phyloP scores from a whole-genome alignment of 2,329 filamentous ascomycete species.

The Cryphonectria parasitica region DNA sequence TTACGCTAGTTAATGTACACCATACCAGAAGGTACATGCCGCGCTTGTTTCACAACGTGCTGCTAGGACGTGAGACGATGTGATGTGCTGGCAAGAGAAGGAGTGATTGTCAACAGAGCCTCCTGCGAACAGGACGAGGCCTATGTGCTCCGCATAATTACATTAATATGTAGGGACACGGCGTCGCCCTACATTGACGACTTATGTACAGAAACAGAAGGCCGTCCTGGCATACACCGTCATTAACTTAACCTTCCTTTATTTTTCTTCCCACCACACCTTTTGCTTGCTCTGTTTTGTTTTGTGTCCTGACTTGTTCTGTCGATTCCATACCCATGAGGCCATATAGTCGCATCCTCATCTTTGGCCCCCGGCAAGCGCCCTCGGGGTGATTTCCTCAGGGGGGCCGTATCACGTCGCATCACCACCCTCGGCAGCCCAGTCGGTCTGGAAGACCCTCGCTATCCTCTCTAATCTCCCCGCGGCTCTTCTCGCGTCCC shows the following conservation, averaged over 20 bases:
- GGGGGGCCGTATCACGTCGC: neutral
- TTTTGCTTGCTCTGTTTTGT: neutral
- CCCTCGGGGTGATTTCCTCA: neutral
- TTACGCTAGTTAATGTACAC: conserved; percentile 11
- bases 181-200: neutral
- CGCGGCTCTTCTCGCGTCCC: conserved; percentile 57
- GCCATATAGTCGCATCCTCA: neutral
- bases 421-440: conserved; percentile 42
- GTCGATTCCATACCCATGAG: neutral
- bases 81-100: neutral
- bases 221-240: neutral
- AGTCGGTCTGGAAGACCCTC: conserved; percentile 58
- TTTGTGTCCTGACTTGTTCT: neutral
- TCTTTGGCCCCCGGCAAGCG: neutral
- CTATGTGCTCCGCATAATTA: neutral
- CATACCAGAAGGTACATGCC: conserved; percentile 14
- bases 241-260: neutral
- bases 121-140: neutral
- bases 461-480: conserved; percentile 58
- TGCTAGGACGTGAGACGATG: neutral
- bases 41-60: neutral
- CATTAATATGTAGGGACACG: neutral
- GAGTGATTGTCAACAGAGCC: neutral
- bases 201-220: neutral
- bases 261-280: neutral